Evolutionary conservation across 1,139 yeast species (phyloP), one percentile per base, ranked within the genome.

Genomic region (Yamadazyma aaseri): DNA sequence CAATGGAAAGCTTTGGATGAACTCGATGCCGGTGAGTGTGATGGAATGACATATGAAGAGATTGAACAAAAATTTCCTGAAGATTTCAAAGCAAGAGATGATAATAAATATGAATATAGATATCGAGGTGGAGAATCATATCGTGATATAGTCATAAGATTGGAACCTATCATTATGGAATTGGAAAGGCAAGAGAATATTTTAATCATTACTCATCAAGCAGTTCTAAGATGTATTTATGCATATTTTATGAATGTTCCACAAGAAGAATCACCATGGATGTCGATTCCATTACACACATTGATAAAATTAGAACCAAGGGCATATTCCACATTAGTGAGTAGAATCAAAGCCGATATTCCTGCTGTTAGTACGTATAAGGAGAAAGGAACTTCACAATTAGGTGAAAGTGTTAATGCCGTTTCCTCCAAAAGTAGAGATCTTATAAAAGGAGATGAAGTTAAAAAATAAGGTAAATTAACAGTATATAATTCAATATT

Each of bases 161-260:
- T 92, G 40, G 98, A 92, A 55, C 98, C 98, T 5, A 89, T 92
- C 44, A 92, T 92, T 44, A 92, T 92, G 98, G 98, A 92, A 60
- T 73, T 92, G 47, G 98, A 92, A 62, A 81, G 97, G 42, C 97
- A 92, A 61, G 98, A 92, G 50, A 90, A 92, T 56, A 89, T 92
- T 37, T 71, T 94, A 56, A 92, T 92, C 44, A 94, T 94, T 28
- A 94, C 98, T 11, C 99, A 92, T 57, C 99, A 92, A 63, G 98
- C 98, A 0, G 97, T 92, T 15, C 71, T 92, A 49, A 77, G 99
- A 51, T 92, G 99, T 58, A 82, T 92, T 37, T 92, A 92, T 60
- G 97, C 98, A 4, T 92, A 94, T 58, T 92, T 90, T 56, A 94
- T 92, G 97, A 92, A 92, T 56, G 96, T 92, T 13, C 96, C 97